Evolutionary conservation across 768 basidiomycete species (phyloP), one percentile per base, ranked within the genome.

Genomic region (Floccularia luteovirens): DNA sequence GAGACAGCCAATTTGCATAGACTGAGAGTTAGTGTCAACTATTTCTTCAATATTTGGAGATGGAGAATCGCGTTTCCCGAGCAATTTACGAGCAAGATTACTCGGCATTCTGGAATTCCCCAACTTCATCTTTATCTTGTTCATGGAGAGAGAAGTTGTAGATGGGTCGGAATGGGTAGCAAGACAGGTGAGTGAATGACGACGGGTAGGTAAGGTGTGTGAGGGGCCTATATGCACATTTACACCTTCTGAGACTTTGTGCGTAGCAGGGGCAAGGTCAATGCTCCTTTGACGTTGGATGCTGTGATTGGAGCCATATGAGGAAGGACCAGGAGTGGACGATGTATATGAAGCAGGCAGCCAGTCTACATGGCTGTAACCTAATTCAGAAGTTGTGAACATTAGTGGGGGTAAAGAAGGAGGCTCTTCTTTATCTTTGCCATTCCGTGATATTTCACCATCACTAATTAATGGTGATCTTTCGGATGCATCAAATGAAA

Each of bases 321-420:
- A 34, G 16, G 32, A 8, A 10, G 66, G 48, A 22, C 56, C 50
- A 5, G 56, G 50, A 14, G 55, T 52, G 8, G 61, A 61, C n/a
- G 42, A 25, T 33, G 44, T 33, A 16, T 60, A 48, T 11, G 63
- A 62, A 28, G 67, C 48, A 19, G 64, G 60, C 23, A 66, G 58
- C 60, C 67, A 66, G 45, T 56, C 56, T 33, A 63, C 54, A 36
- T 66, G 53, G 20, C 50, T 55, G 49, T 69, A 74, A 38, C 58
- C 61, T 45, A 83, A 64, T 41, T 67, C 66, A 25, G 80, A 62
- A 22, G 74, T 64, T 37, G 74, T 66, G 51, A 88, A 78, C 23
- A 69, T 61, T 43, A 85, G 64, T 45, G 83, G 81, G 43, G 84
- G 81, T 44, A 85, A 67, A 54, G 66, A 66, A 43, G 83, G 78